phyloP scores from a whole-genome alignment of 768 basidiomycete genomes.

The Tricholoma terreum region DNA sequence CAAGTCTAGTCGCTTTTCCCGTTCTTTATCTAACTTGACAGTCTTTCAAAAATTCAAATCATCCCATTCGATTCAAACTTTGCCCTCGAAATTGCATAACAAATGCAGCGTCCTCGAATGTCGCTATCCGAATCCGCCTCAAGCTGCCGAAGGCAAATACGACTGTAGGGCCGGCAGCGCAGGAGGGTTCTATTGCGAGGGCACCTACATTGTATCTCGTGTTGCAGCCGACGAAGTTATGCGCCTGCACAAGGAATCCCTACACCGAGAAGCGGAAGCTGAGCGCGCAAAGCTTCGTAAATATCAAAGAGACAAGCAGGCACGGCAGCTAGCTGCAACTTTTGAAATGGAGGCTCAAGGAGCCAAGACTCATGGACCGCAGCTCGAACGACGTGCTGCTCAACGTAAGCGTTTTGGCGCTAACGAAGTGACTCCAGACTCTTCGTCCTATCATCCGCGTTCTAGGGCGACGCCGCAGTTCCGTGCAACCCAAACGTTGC shows the following conservation, averaged over 20 bases:
- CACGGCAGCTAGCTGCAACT: too few species aligned
- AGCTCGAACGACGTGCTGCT: constrained; percentile 1
- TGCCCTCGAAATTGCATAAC: constrained; percentile 24
- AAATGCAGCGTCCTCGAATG: constrained; percentile 27
- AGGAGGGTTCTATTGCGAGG: constrained; percentile 18
- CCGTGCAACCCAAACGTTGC: background rate
- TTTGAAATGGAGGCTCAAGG: background rate
- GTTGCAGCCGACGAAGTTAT: constrained; percentile 7
- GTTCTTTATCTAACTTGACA: too few species aligned
- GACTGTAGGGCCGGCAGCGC: constrained; percentile 19
- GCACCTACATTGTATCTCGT: constrained; percentile 18
- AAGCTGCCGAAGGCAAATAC: constrained; percentile 27
- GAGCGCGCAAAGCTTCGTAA: background rate
- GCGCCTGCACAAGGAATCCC: background rate
- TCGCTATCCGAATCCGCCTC: constrained; percentile 27
- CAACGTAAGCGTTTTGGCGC: constrained; percentile 1
- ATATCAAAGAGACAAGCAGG: too few species aligned
- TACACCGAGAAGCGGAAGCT: background rate
- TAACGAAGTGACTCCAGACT: background rate
- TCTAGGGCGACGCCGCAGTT: background rate
- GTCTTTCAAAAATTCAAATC: too few species aligned
- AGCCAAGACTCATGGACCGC: background rate
- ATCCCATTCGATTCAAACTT: too few species aligned
- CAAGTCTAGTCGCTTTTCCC: too few species aligned
- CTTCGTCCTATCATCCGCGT: background rate